A percentile compares a stretch with the other conserved stretches of the same genome.
These are phyloP conservation scores for Hypoxylon fuscum DNA, from an alignment of 495 filamentous ascomycete genomes.

Conservation along the genomic window DNA sequence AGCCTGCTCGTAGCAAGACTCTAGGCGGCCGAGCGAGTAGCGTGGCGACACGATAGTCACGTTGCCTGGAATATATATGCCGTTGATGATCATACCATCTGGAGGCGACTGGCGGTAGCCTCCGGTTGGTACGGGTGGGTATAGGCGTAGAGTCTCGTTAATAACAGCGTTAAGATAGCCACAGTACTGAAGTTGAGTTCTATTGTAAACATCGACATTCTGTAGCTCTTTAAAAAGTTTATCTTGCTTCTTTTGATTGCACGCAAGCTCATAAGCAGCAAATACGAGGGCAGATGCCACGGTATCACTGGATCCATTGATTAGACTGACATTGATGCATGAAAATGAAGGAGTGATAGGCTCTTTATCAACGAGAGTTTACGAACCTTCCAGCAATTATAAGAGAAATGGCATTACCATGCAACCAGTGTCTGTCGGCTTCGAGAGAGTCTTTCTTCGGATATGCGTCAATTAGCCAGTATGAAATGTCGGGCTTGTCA, in stretches of 20 bases:
- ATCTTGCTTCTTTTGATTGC: constrained; percentile 42
- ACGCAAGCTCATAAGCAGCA: constrained; percentile 54
- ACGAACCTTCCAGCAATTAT: constrained; percentile 56
- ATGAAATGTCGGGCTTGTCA: constrained; percentile 39
- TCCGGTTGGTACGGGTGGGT: constrained; percentile 52
- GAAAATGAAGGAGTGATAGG: background rate
- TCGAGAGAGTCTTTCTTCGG: constrained; percentile 32
- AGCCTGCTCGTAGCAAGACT: constrained; percentile 48
- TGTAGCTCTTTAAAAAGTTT: constrained; percentile 45
- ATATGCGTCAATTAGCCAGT: constrained; percentile 48
- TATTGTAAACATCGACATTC: constrained; percentile 35
- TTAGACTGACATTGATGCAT: constrained; percentile 30
- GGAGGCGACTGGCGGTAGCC: constrained; percentile 51
- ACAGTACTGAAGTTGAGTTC: constrained; percentile 22
- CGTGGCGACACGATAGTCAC: constrained; percentile 39
- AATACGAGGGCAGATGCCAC: constrained; percentile 48
- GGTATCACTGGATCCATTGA: constrained; percentile 52
- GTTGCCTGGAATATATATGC: constrained; percentile 56
- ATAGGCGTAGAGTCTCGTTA: constrained; percentile 62
- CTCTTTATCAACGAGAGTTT: background rate
- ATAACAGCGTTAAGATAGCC: constrained; percentile 57
- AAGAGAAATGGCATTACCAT: constrained; percentile 48
- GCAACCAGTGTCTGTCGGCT: constrained; percentile 39
- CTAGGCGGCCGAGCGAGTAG: constrained; percentile 50
- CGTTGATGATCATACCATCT: constrained; percentile 54